Conservation (phyloP, 768 basidiomycete species). For the Pisolithus sp. region DNA sequence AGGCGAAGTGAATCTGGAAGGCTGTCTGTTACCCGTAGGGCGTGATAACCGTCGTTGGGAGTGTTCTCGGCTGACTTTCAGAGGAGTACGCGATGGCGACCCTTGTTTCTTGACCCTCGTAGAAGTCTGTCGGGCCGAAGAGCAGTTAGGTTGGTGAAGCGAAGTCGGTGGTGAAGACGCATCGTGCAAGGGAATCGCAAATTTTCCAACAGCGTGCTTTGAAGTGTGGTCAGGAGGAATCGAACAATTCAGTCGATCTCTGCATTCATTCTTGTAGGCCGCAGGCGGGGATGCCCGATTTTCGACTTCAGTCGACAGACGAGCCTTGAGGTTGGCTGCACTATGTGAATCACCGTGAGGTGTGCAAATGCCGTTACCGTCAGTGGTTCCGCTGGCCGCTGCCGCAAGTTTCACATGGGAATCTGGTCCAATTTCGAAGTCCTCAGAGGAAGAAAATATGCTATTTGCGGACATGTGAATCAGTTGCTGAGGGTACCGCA, state of each 20-base stretch:
- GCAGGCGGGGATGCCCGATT: background rate
- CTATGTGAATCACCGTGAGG: background rate
- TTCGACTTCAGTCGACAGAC: background rate
- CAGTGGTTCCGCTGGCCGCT: background rate
- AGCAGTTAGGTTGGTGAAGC: background rate
- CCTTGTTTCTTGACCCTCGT: too few species aligned
- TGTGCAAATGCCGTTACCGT: background rate
- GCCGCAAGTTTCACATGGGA: background rate
- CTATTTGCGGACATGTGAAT: conserved; percentile 22
- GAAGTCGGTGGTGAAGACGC: background rate
- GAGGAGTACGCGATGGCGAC: too few species aligned
- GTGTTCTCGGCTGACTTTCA: too few species aligned
- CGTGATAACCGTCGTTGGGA: background rate
- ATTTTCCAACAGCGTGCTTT: conserved; percentile 8
- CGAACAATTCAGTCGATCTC: too few species aligned
- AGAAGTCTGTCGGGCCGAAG: too few species aligned
- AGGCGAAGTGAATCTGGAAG: conserved; percentile 1
- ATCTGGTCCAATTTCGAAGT: conserved; percentile 17
- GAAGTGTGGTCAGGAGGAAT: background rate
- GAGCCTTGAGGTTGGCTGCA: too few species aligned
- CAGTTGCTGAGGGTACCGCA: conserved; percentile 3
- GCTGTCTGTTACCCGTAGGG: background rate
- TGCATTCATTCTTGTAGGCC: too few species aligned
- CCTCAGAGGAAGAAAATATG: conserved; percentile 25
- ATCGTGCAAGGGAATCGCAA: conserved; percentile 6